Conservation (phyloP, 2,329 filamentous ascomycete species). For the Elsinoe arachidis region DNA sequence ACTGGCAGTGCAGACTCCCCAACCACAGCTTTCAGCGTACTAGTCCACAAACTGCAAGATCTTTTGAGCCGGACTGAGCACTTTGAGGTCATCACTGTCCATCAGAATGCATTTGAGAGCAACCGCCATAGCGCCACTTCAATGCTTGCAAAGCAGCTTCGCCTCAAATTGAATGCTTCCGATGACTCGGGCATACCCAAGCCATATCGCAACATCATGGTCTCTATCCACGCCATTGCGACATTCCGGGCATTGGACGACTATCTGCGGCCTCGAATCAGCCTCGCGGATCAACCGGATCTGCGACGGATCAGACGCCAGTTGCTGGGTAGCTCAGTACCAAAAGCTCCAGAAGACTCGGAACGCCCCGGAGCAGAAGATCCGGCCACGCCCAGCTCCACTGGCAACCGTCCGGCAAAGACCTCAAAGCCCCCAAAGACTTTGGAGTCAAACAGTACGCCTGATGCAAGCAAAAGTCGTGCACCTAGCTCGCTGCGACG, state of each 20-base stretch:
- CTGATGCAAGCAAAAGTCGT: conserved; percentile 3
- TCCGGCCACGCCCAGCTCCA: conserved; percentile 11
- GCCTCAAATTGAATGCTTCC: conserved; percentile 79
- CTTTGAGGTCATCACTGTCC: conserved; percentile 94
- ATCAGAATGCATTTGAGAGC: conserved; percentile 83
- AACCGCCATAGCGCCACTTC: conserved; percentile 85
- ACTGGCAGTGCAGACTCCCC: conserved; percentile 59
- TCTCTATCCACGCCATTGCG: conserved; percentile 95
- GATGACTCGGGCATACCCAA: conserved; percentile 84
- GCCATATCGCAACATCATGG: conserved; percentile 88
- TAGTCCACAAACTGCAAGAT: conserved; percentile 92
- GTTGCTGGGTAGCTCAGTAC: background rate
- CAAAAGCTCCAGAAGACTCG: conserved; percentile 53
- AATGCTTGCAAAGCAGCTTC: conserved; percentile 93
- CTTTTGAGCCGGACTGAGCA: conserved; percentile 92
- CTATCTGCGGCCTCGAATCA: conserved; percentile 85
- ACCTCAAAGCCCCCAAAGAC: conserved; percentile 7
- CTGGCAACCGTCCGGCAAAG: background rate
- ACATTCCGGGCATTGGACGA: conserved; percentile 96
- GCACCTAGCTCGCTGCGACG: conserved; percentile 22
- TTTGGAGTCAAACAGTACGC: conserved; percentile 10
- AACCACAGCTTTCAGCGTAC: conserved; percentile 75
- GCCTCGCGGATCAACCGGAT: conserved; percentile 60
- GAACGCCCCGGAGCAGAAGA: conserved; percentile 34
- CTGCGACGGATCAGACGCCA: conserved; percentile 36